Base-by-base conservation (phyloP, 2,329 filamentous ascomycete species). In the Aureobasidium namibiae region DNA sequence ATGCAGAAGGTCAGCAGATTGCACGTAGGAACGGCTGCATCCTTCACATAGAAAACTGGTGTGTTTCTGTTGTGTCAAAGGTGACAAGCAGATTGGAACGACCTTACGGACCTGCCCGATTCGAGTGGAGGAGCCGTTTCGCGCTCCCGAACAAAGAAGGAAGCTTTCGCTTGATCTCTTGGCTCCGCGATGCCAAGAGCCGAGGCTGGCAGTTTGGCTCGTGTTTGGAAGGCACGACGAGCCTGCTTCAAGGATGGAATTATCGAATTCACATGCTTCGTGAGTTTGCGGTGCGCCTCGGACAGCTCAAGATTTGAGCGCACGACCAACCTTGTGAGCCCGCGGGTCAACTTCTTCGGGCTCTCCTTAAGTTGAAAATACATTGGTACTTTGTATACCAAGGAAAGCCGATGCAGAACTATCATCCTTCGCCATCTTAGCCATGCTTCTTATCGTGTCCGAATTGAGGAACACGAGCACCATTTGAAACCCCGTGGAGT, bases 51-150 rank as follows among this genome's bases (percentile, higher is more conserved):
- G 42, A 45, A 24, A 45, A 33, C 4, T n/a, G 10, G 36, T 42
- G 50, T 54, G n/a, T 33, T 54, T 54, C 3, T 14, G 31, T 54
- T 23, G 13, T 54, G 50, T 54, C 50, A 54, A 23, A 31, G 3
- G 14, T 52, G 48, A 52, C 48, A 52, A n/a, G 48, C 48, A 54
- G 39, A 10, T 24, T 26, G 23, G 36, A 16, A 23, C 10, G 26
- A 33, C 23, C 18, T 34, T 23, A 23, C 53, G 53, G 41, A 56
- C 53, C 41, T 56, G 53, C 53, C 53, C 53, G 53, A 56, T 38
- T 46, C 5, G 23, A 46, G 29, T 26, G 34, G 10, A 23, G 45
- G 16, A 26, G 41, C 21, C 38, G 23, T 18, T 54, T 23, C 38
- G 50, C 50, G 26, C 16, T 39, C n/a, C 24, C 11, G 26, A 33